These are phyloP conservation scores for Galeopsis tetrahit DNA, from an alignment of 257 asterid genomes.

Conservation along the genomic window DNA sequence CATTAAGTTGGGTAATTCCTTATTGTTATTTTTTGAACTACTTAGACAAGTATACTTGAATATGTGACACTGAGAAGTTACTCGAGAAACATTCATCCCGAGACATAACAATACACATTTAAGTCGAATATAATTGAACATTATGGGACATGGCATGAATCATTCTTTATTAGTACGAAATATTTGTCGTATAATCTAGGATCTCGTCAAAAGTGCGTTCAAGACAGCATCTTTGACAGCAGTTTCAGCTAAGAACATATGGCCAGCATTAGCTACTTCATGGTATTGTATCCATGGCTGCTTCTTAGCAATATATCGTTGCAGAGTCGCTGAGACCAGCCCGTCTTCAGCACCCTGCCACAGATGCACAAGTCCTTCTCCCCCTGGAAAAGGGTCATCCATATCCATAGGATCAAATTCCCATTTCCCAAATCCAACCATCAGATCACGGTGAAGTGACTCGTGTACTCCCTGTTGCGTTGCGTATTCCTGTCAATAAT, in stretches of 20 bases:
- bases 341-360: conserved; percentile 33
- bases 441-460: conserved; percentile 31
- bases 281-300: conserved; percentile 34
- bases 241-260: conserved; percentile 30
- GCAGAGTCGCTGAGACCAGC: conserved; percentile 26
- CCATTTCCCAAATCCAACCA: conserved; percentile 31
- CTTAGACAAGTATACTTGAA: not conserved
- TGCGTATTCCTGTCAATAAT: conserved; percentile 12
- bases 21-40: not conserved
- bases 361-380: conserved; percentile 12
- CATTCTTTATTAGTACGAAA: not conserved
- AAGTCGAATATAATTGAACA: not conserved
- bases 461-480: conserved; percentile 21
- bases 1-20: not conserved
- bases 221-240: conserved; percentile 26
- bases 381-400: not conserved
- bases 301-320: conserved; percentile 29
- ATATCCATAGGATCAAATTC: conserved; percentile 32
- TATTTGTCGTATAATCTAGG: not conserved
- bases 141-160: not conserved
- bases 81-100: not conserved
- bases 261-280: conserved; percentile 27
- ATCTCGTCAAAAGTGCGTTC: not conserved
- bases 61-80: not conserved
- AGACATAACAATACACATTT: not conserved